A percentile compares a stretch with the other conserved stretches of the same genome.
Conservation (phyloP, 352 stramenopile species). For the Phytophthora pini region DNA sequence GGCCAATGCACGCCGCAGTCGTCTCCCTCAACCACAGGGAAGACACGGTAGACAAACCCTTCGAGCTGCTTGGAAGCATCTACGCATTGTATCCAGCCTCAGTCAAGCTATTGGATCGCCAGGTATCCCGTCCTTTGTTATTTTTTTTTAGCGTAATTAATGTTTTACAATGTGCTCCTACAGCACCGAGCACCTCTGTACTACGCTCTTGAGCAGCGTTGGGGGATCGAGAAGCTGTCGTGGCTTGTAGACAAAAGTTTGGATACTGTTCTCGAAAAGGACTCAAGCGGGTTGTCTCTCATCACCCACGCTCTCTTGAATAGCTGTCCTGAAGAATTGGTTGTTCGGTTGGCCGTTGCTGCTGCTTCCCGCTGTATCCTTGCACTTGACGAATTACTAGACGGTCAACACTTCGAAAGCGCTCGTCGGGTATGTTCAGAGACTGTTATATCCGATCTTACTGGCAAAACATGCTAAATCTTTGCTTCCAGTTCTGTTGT, state of each 20-base stretch:
- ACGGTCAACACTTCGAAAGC: conserved; percentile 55
- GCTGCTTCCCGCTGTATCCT: conserved; percentile 36
- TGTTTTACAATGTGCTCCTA: background rate
- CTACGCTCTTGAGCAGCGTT: conserved; percentile 57
- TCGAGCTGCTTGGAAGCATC: conserved; percentile 45
- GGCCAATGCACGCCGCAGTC: conserved; percentile 54
- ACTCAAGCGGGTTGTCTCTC: conserved; percentile 50
- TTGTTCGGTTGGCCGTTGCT: conserved; percentile 65
- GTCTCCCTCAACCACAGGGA: conserved; percentile 24
- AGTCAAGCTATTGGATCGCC: conserved; percentile 32
- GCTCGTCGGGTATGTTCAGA: conserved; percentile 47
- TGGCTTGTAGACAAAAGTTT: conserved; percentile 60
- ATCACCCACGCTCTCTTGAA: conserved; percentile 51
- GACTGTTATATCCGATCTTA: background rate
- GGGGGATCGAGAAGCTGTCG: conserved; percentile 52
- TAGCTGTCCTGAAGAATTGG: conserved; percentile 51
- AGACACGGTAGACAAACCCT: conserved; percentile 17
- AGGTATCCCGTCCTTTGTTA: conserved; percentile 16
- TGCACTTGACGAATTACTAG: conserved; percentile 35
- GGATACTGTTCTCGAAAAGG: conserved; percentile 47
- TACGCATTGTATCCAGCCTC: conserved; percentile 32
- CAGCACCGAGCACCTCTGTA: conserved; percentile 21
- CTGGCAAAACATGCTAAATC: background rate
- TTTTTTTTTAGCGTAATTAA: no score
- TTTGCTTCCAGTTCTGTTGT: conserved; percentile 47